Evolutionary conservation across 371 early-diverging fungal species (phyloP).

Genomic region (Lichtheimia hyalospora): DNA sequence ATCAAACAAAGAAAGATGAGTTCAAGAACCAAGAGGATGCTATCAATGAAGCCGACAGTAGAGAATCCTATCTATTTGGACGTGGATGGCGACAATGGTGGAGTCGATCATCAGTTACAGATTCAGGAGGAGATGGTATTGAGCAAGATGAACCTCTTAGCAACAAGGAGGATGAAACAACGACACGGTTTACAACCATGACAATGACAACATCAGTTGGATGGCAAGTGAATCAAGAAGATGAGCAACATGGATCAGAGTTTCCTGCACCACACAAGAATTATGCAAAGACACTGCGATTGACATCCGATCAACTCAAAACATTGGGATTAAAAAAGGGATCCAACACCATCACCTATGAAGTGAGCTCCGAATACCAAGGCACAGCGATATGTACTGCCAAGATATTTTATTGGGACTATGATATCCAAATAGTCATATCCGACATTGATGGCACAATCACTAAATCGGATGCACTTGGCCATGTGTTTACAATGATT

Average conservation of each 20-base stretch:
- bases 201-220: conserved; percentile 46
- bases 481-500: conserved; percentile 97
- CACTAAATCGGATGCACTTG: conserved; percentile 97
- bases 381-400: conserved; percentile 80
- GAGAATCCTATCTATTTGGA: conserved; percentile 40
- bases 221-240: conserved; percentile 28
- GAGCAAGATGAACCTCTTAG: background rate
- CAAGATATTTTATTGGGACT: conserved; percentile 89
- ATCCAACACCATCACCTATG: conserved; percentile 88
- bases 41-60: conserved; percentile 21
- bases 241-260: background rate
- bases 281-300: conserved; percentile 87
- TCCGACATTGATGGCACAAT: conserved; percentile 99
- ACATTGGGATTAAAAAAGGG: conserved; percentile 84
- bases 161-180: conserved; percentile 7
- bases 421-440: conserved; percentile 89
- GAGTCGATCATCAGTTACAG: conserved; percentile 44
- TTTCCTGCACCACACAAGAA: conserved; percentile 24
- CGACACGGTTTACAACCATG: conserved; percentile 41
- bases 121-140: conserved; percentile 8
- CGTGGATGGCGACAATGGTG: conserved; percentile 56
- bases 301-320: conserved; percentile 91
- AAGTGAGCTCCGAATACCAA: conserved; percentile 77
- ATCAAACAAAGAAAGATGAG: conserved; percentile 3
- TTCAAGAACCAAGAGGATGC: background rate